phyloP scores from a whole-genome alignment of 495 filamentous ascomycete species.

The Penicillium macrosclerotiorum region DNA sequence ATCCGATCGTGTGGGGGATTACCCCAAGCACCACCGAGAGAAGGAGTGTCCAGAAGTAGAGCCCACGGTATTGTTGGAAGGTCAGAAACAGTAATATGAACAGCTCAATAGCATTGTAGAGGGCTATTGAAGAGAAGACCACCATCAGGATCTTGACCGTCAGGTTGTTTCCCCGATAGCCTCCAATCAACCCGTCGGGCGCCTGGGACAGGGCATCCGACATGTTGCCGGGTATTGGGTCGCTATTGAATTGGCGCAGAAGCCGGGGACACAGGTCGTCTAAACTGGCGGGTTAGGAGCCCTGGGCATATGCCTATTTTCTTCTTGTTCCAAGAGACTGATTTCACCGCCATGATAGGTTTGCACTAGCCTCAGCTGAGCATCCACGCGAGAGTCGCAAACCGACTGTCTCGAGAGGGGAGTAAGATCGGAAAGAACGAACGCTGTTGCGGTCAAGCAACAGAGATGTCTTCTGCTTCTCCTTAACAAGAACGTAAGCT shows the following conservation, averaged over 20 bases:
- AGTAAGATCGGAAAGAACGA: background rate
- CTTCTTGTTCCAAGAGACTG: conserved; percentile 4
- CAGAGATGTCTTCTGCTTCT: no score
- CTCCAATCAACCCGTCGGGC: conserved; percentile 37
- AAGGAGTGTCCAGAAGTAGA: conserved; percentile 53
- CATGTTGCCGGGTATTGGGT: conserved; percentile 6
- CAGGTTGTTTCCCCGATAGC: conserved; percentile 26
- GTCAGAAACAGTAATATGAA: conserved; percentile 47
- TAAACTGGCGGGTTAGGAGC: conserved; percentile 7
- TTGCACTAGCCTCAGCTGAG: background rate
- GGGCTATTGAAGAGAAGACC: conserved; percentile 47
- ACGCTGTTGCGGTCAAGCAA: no score
- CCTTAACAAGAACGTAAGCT: no score
- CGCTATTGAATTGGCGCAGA: background rate
- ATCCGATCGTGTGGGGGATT: conserved; percentile 53
- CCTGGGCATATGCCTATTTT: conserved; percentile 6
- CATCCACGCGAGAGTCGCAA: conserved; percentile 12
- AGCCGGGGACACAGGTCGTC: background rate
- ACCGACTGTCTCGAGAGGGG: background rate
- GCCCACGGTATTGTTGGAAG: conserved; percentile 45
- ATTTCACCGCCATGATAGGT: conserved; percentile 16
- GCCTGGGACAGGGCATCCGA: conserved; percentile 16
- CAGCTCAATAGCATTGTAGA: conserved; percentile 53
- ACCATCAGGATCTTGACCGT: conserved; percentile 43
- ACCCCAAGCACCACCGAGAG: conserved; percentile 46